Evolutionary conservation across 192 early-diverging fungal species (phyloP).

Genomic region (Entophlyctis helioformis): DNA sequence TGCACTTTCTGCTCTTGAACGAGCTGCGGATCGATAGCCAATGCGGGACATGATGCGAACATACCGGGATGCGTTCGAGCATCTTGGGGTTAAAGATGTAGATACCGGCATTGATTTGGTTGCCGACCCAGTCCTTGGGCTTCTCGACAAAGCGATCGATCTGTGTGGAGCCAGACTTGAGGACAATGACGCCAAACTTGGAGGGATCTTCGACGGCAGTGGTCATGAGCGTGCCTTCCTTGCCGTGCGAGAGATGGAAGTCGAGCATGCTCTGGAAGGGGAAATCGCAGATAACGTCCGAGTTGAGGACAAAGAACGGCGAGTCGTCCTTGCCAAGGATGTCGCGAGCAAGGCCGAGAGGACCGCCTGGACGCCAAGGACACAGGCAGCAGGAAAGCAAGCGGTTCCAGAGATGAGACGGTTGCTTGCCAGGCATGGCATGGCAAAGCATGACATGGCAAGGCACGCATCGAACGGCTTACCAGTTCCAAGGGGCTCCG

Average conservation of each 20-base stretch:
- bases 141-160: slow-evolving; percentile 98
- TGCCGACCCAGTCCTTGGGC: slow-evolving; percentile 85
- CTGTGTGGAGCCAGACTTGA: slow-evolving; percentile 44
- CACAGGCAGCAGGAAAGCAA: neutral
- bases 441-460: neutral
- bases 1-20: too few species aligned
- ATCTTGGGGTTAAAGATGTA: slow-evolving; percentile 95
- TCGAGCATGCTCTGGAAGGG: slow-evolving; percentile 79
- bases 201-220: slow-evolving; percentile 97
- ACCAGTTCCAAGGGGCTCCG: slow-evolving; percentile 43
- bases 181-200: slow-evolving; percentile 97
- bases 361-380: slow-evolving; percentile 22
- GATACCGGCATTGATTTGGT: slow-evolving; percentile 98
- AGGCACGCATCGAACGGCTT: neutral
- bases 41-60: too few species aligned
- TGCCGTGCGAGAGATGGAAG: slow-evolving; percentile 82
- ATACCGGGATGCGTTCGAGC: slow-evolving; percentile 78
- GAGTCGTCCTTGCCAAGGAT: slow-evolving; percentile 54
- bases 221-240: slow-evolving; percentile 92
- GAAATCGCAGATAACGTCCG: slow-evolving; percentile 88
- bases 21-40: too few species aligned
- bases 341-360: slow-evolving; percentile 33
- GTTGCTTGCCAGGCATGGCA: neutral
- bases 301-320: slow-evolving; percentile 98
- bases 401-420: neutral